Conservation (phyloP, 768 basidiomycete species). For the Lactifluus subvellereus region DNA sequence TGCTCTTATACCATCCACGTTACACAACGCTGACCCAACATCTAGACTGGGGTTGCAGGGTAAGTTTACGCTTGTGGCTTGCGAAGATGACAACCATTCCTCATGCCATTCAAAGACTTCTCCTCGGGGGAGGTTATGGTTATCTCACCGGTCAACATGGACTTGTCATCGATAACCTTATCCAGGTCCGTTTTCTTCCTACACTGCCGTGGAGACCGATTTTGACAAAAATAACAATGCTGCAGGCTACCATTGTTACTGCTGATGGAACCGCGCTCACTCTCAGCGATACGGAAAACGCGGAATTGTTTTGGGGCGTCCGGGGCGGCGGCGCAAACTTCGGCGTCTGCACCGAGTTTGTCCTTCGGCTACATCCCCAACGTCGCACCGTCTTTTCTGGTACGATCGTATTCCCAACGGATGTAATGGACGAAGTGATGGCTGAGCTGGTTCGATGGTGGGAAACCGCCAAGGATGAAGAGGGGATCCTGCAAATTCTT, state of each 20-base stretch:
- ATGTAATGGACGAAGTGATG: conserved; percentile 24
- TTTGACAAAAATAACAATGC: background rate
- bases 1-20: background rate
- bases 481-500: conserved; percentile 35
- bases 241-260: conserved; percentile 40
- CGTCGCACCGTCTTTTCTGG: conserved; percentile 44
- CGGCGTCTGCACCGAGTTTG: conserved; percentile 50
- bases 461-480: conserved; percentile 33
- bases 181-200: conserved; percentile 25
- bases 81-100: background rate
- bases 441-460: conserved; percentile 36
- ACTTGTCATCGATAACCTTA: conserved; percentile 44
- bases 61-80: conserved; percentile 24
- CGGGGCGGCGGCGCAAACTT: conserved; percentile 51
- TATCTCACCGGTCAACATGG: conserved; percentile 41
- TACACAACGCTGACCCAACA: background rate
- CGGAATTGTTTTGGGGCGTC: conserved; percentile 50
- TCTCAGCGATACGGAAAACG: conserved; percentile 26
- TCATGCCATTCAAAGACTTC: conserved; percentile 32
- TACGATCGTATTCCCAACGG: conserved; percentile 33
- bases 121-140: conserved; percentile 51
- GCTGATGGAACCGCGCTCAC: conserved; percentile 40
- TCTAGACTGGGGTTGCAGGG: conserved; percentile 48
- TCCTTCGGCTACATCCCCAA: conserved; percentile 43
- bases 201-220: conserved; percentile 23